Conservation (phyloP, 495 filamentous ascomycete genomes). For the Aeminium ludgeri region DNA sequence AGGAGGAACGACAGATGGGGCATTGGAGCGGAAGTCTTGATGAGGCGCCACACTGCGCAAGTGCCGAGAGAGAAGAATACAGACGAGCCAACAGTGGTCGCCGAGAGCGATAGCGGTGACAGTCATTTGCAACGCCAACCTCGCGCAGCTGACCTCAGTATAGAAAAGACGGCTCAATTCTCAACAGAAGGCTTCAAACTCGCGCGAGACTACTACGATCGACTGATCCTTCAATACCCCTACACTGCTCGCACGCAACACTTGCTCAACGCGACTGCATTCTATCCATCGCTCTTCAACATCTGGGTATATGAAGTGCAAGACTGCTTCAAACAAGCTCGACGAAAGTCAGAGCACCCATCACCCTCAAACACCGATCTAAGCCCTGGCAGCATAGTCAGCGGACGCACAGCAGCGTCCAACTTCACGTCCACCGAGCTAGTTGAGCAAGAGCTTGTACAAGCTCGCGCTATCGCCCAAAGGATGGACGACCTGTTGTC, state of each 20-base stretch:
- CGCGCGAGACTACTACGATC: slow-evolving; percentile 48
- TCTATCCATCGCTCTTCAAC: slow-evolving; percentile 52
- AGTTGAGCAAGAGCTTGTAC: slow-evolving; percentile 24
- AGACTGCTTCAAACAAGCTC: slow-evolving; percentile 24
- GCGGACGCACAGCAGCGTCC: neutral
- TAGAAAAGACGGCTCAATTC: slow-evolving; percentile 23
- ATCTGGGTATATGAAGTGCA: slow-evolving; percentile 48
- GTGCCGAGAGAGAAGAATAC: neutral
- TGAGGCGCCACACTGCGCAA: slow-evolving; percentile 29
- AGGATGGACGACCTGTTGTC: slow-evolving; percentile 48
- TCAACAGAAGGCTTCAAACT: slow-evolving; percentile 36
- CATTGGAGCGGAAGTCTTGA: slow-evolving; percentile 51
- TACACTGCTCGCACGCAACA: slow-evolving; percentile 16
- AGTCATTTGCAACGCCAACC: too few relatives aligned
- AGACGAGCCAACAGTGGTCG: neutral
- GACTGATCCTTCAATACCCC: slow-evolving; percentile 49
- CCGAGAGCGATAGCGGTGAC: too few relatives aligned
- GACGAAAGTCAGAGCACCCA: neutral
- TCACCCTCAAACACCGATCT: neutral
- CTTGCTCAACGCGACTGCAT: slow-evolving; percentile 34
- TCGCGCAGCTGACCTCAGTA: too few relatives aligned
- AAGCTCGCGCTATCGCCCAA: slow-evolving; percentile 39
- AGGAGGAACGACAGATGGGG: slow-evolving; percentile 44
- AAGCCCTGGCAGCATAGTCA: neutral
- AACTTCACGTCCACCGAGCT: slow-evolving; percentile 9